Base-by-base conservation (phyloP, 83 land plant genomes). In the Picea engelmannii region DNA sequence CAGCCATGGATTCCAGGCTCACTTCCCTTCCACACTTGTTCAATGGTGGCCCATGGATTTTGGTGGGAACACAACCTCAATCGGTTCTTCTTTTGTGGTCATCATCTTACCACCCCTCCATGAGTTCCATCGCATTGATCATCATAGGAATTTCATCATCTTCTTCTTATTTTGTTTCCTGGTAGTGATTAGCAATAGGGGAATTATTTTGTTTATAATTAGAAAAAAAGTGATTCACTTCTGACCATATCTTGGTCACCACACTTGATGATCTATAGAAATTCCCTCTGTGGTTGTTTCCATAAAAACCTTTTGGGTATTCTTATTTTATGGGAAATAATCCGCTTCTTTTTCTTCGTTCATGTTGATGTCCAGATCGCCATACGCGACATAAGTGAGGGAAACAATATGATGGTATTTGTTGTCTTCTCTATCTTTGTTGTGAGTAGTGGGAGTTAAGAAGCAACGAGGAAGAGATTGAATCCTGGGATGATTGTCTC, bases 251-350 rank as follows among this genome's bases (percentile, higher is more conserved):
- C 21, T 73, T 73, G 21, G 76, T 27, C 21, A 21, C 74, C 47
- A 69, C 47, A 69, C 40, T 69, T 8, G 74, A 38, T 3, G 76
- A 73, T 47, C 58, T 73, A 73, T 44, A 15, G 2, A 73, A 73
- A 44, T 73, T 73, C 58, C 47, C 55, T 23, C 24, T 73, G 55
- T 73, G 21, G 5, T 52, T 49, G 13, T 15, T 49, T 21, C 47
- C 76, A 73, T 73, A 73, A 44, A 73, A 73, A 20, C 76, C 76
- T 2, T 73, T 58, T n/a, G 25, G 76, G 76, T 73, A 73, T 52
- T 73, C 76, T 5, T 73, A 58, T 44, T 73, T 73, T n/a, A 58
- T 73, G 76, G 76, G 2, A 73, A 73, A 44, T 16, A 73, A 21
- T 44, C 76, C 10, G 13, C 76, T 20, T 73, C 47, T 35, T 69